phyloP scores from a whole-genome alignment of 169 alveolate species.

The Cryptosporidium felis region DNA sequence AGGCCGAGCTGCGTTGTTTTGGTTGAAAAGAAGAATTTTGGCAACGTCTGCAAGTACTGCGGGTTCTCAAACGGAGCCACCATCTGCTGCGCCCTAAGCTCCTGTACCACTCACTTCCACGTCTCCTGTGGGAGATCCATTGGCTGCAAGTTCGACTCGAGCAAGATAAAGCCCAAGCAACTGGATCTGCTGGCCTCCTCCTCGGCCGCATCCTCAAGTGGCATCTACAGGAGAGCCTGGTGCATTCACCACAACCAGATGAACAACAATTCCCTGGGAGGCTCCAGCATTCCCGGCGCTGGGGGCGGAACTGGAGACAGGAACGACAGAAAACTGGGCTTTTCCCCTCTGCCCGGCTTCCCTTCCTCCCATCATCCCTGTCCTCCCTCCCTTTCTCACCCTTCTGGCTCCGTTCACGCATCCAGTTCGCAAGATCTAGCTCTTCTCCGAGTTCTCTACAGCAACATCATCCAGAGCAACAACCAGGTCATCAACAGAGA shows the following conservation, averaged over 20 bases:
- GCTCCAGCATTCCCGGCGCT: too few relatives aligned
- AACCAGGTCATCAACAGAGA: not conserved
- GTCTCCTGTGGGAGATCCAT: slow-evolving; percentile 56
- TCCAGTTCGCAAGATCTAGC: slow-evolving; percentile 16
- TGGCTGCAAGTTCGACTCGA: slow-evolving; percentile 56
- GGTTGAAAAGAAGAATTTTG: slow-evolving; percentile 44
- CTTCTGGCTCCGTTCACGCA: not conserved
- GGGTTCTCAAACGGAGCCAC: slow-evolving; percentile 45
- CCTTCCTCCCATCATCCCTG: too few relatives aligned
- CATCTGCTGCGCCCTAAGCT: slow-evolving; percentile 6
- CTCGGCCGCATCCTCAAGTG: not conserved
- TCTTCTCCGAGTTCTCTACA: not conserved
- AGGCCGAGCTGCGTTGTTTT: not conserved
- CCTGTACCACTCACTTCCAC: slow-evolving; percentile 32
- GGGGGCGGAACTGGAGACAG: too few relatives aligned
- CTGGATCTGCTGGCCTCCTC: not conserved
- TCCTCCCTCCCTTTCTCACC: not conserved
- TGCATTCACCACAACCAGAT: slow-evolving; percentile 37
- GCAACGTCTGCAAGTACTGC: slow-evolving; percentile 36
- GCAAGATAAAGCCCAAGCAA: slow-evolving; percentile 4
- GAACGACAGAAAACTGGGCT: too few relatives aligned
- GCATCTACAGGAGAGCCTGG: slow-evolving; percentile 50
- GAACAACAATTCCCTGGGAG: slow-evolving; percentile 18
- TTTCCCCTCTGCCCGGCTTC: too few relatives aligned
- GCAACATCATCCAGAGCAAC: slow-evolving; percentile 17